Conservation (phyloP, 2,329 filamentous ascomycete species). For the Phoma sp. region DNA sequence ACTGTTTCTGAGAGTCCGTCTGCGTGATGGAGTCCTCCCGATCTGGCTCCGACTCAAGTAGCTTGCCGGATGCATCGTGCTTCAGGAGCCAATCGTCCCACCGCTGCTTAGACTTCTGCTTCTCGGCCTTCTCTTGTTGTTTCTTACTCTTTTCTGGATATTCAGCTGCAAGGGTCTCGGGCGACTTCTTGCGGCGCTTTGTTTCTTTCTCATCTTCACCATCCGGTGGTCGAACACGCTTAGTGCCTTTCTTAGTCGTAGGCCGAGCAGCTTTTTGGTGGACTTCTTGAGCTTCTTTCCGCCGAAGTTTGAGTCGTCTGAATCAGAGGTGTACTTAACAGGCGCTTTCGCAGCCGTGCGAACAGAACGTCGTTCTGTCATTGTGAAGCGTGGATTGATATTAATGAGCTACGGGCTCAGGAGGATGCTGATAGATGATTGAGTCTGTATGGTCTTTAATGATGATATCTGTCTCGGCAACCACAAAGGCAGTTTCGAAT, state of each 20-base stretch:
- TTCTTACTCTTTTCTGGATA: not conserved
- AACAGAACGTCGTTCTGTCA: slow-evolving; percentile 23
- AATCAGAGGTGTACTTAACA: slow-evolving; percentile 25
- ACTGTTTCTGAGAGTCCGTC: slow-evolving; percentile 4
- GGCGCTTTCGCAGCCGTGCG: slow-evolving; percentile 20
- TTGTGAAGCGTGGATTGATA: not conserved
- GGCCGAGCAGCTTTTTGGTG: not conserved
- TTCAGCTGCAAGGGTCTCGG: slow-evolving; percentile 2
- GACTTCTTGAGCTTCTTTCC: slow-evolving; percentile 10
- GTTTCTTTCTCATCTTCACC: not conserved
- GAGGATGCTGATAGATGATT: too few relatives aligned
- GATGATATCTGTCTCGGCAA: not conserved
- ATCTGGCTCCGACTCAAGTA: not conserved
- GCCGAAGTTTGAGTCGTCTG: slow-evolving; percentile 22
- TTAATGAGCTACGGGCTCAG: not conserved
- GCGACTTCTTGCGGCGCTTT: slow-evolving; percentile 17
- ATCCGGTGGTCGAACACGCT: not conserved
- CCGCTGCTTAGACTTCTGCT: slow-evolving; percentile 5
- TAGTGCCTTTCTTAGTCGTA: slow-evolving; percentile 1
- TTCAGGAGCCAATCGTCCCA: slow-evolving; percentile 13
- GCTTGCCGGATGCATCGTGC: slow-evolving; percentile 9
- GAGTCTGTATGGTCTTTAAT: too few relatives aligned
- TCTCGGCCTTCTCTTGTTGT: slow-evolving; percentile 10
- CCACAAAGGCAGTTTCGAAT: not conserved
- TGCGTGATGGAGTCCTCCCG: slow-evolving; percentile 6